Conservation (phyloP, 2,329 filamentous ascomycete genomes). For the Pseudohalonectria lignicola region DNA sequence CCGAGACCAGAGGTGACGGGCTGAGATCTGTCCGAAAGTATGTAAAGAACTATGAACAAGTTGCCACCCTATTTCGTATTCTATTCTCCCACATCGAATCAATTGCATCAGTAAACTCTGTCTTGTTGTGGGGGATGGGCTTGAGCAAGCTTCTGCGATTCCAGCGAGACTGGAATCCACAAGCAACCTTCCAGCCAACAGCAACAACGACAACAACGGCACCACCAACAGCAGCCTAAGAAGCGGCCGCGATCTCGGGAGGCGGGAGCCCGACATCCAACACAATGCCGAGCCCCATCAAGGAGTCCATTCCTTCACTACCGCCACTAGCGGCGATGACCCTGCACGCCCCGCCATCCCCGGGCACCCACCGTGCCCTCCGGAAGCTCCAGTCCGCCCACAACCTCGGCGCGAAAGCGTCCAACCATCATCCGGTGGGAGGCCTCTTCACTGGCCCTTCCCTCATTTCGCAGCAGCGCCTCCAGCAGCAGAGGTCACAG, state of each 20-base stretch:
- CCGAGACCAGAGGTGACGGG: not conserved
- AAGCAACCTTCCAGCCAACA: not conserved
- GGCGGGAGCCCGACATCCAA: too few relatives aligned
- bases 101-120: not conserved
- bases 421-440: too few relatives aligned
- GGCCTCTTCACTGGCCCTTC: conserved; percentile 26
- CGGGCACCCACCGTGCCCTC: conserved; percentile 55
- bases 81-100: not conserved
- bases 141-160: not conserved
- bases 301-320: conserved; percentile 12
- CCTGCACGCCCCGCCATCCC: conserved; percentile 45
- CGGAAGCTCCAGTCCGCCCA: conserved; percentile 70
- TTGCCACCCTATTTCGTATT: too few relatives aligned
- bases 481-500: conserved; percentile 43
- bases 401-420: conserved; percentile 46
- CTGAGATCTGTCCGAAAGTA: not conserved
- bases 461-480: conserved; percentile 37
- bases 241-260: not conserved
- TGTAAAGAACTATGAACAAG: too few relatives aligned
- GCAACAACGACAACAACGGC: not conserved
- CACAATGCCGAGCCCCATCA: conserved; percentile 21
- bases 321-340: conserved; percentile 18
- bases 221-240: not conserved
- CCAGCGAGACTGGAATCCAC: not conserved
- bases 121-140: not conserved